Evolutionary conservation across 495 filamentous ascomycete genomes (phyloP), one percentile per base, ranked within the genome.

Genomic region (Aspergillus diversus): DNA sequence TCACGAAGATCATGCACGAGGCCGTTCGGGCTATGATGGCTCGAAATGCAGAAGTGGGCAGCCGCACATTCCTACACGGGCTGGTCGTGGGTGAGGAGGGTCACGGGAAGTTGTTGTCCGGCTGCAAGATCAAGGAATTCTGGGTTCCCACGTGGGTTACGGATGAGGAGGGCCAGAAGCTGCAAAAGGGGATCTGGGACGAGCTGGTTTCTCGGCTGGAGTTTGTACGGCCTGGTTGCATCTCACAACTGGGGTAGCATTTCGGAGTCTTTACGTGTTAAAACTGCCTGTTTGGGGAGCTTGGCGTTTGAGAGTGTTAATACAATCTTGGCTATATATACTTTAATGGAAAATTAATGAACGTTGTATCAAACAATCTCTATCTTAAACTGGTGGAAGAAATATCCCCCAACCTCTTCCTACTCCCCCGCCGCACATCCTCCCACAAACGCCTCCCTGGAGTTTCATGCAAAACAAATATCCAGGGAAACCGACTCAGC

Each of bases 131-230:
- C 43, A 69, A 67, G n/a, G 65, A 75, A 46, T 73, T 66, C 35
- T 63, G 67, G 46, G 34, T 66, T 52, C 73, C 70, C 43, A 60
- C 59, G 34, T 66, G 60, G 65, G 57, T 78, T 11, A 65, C 67
- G 4, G 63, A 74, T 27, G 60, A 73, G 13, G 70, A 70, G 33
- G 78, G 78, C 12, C 71, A 72, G 65, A 63, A 75, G 33, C 60
- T 77, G 61, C 74, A 80, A 55, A 68, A 70, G 32, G 51, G 69
- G 37, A 69, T 78, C 7, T 79, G 77, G 75, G 71, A 73, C 11
- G 75, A 76, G 56, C 63, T 81, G 32, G 63, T 71, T 27, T 13
- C 33, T 5, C 56, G 42, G 42, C 33, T 70, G 56, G 68, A 70
- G 54, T 33, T 51, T 16, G 55, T 66, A 7, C 57, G 65, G 52